Percentiles rank a stretch among this genome's conserved stretches.
Conservation (phyloP, 805 yeast genomes). For the Wickerhamiella parazyma region DNA sequence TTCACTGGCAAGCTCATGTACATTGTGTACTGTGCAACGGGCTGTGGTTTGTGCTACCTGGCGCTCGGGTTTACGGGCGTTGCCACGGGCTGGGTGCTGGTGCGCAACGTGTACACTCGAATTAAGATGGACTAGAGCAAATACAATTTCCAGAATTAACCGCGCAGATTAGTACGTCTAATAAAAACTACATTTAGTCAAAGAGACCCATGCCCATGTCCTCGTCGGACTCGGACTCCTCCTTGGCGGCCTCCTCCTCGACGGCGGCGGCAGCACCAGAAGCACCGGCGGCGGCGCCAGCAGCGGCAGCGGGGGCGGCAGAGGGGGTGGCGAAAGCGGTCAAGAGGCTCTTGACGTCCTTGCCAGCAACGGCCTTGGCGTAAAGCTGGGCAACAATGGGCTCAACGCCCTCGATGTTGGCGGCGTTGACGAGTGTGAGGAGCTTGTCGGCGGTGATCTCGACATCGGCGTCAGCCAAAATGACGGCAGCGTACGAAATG, state of each 20-base stretch:
- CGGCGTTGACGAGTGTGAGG: constrained; percentile 62
- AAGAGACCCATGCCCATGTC: constrained; percentile 94
- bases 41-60: constrained; percentile 58
- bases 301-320: constrained; percentile 47
- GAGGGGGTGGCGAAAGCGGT: constrained; percentile 54
- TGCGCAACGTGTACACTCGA: constrained; percentile 65
- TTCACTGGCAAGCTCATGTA: constrained; percentile 65
- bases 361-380: constrained; percentile 79
- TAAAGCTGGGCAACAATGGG: constrained; percentile 73
- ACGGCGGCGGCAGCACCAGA: constrained; percentile 48
- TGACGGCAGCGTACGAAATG: constrained; percentile 63
- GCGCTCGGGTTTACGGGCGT: constrained; percentile 85
- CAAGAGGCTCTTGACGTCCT: constrained; percentile 69
- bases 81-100: constrained; percentile 56
- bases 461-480: constrained; percentile 93
- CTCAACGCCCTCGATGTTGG: constrained; percentile 48
- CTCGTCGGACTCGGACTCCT: constrained; percentile 50
- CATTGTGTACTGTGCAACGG: constrained; percentile 65
- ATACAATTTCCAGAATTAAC: neutral
- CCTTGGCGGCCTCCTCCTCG: constrained; percentile 41
- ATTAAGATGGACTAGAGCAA: constrained; percentile 37
- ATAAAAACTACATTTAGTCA: constrained; percentile 38
- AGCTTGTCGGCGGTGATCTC: constrained; percentile 85
- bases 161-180: neutral
- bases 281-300: constrained; percentile 49